These are phyloP conservation scores for Ophiognomonia clavigignenti-juglandacearum DNA, from an alignment of 2,329 filamentous ascomycete genomes.

Conservation along the genomic window DNA sequence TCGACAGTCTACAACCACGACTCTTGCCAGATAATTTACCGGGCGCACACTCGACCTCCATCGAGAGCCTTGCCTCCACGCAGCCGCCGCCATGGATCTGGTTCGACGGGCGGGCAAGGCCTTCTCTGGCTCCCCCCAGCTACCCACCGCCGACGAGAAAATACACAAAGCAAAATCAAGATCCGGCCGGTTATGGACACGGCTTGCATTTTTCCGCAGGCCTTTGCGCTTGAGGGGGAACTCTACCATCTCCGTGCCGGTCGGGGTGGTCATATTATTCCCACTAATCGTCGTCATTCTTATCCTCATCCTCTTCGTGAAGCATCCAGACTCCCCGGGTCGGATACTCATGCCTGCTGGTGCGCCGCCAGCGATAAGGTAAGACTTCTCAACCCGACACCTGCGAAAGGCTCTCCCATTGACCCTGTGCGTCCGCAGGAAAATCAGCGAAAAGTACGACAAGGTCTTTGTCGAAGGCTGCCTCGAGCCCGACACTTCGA, in stretches of 20 bases:
- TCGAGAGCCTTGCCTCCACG: slow-evolving; percentile 11
- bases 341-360: slow-evolving; percentile 84
- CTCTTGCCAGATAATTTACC: background rate
- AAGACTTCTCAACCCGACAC: slow-evolving; percentile 33
- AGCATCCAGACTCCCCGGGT: slow-evolving; percentile 78
- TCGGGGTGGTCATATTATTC: slow-evolving; percentile 90
- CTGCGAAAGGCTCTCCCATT: slow-evolving; percentile 1
- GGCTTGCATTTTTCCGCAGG: slow-evolving; percentile 76
- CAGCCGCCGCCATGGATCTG: slow-evolving; percentile 46
- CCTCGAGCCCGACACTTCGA: slow-evolving; percentile 70
- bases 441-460: slow-evolving; percentile 96
- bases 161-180: slow-evolving; percentile 11
- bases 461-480: slow-evolving; percentile 94
- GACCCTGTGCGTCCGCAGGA: slow-evolving; percentile 46
- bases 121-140: slow-evolving; percentile 36
- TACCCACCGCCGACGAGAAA: slow-evolving; percentile 50
- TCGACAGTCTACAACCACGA: background rate
- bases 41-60: slow-evolving; percentile 2
- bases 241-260: slow-evolving; percentile 84
- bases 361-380: slow-evolving; percentile 86
- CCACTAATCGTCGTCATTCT: slow-evolving; percentile 86
- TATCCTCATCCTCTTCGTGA: slow-evolving; percentile 83
- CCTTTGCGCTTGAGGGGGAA: slow-evolving; percentile 87
- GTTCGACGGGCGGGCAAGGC: slow-evolving; percentile 50
- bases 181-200: slow-evolving; percentile 35